phyloP scores from a whole-genome alignment of 2,329 filamentous ascomycete genomes.

The Purpureocillium lavendulum region DNA sequence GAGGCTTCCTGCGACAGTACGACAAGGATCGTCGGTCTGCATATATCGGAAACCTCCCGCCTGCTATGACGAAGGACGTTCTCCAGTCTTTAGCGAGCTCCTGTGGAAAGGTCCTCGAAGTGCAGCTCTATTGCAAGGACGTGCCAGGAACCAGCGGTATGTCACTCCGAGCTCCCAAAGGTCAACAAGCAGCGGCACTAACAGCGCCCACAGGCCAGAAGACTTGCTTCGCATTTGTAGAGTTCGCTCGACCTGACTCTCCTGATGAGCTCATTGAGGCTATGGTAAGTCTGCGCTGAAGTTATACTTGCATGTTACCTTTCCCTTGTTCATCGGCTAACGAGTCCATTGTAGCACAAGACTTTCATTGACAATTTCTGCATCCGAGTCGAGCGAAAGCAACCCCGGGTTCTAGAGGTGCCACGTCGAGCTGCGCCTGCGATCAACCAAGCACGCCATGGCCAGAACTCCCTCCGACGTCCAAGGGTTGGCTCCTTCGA shows the following conservation, averaged over 20 bases:
- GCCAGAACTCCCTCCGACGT: background rate
- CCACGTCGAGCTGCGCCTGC: constrained; percentile 7
- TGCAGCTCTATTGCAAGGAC: constrained; percentile 14
- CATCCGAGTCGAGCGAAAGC: constrained; percentile 30
- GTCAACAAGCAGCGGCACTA: too few relatives aligned
- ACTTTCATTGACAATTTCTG: constrained; percentile 18
- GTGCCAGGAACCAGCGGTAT: constrained; percentile 11
- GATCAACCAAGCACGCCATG: background rate
- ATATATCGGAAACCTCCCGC: constrained; percentile 38
- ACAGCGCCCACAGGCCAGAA: constrained; percentile 7
- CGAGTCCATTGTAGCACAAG: constrained; percentile 19
- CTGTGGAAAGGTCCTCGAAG: constrained; percentile 27
- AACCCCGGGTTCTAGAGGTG: constrained; percentile 13
- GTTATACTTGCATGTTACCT: too few relatives aligned
- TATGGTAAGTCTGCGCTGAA: constrained; percentile 22
- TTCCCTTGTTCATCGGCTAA: constrained; percentile 6
- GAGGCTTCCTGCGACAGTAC: constrained; percentile 21
- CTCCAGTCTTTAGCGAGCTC: constrained; percentile 26
- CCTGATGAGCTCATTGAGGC: constrained; percentile 25
- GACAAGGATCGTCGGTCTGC: constrained; percentile 37
- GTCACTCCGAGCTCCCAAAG: too few relatives aligned
- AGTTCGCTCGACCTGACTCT: constrained; percentile 27
- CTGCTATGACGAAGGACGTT: constrained; percentile 23
- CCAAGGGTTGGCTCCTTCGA: constrained; percentile 4
- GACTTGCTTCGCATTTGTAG: constrained; percentile 27